Evolutionary conservation across 129 eudicot species (phyloP).

Genomic region (Apium graveolens): DNA sequence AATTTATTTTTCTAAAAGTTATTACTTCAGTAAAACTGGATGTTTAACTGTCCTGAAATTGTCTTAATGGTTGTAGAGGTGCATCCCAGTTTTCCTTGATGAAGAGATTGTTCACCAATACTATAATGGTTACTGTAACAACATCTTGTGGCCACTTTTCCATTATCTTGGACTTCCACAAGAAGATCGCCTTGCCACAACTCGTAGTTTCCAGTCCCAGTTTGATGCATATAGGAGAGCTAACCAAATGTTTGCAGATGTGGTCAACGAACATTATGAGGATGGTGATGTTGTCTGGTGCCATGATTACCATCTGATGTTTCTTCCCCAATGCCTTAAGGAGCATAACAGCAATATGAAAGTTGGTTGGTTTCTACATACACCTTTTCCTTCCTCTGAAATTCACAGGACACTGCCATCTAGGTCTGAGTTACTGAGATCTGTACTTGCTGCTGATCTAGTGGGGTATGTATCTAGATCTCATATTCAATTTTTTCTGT

Average conservation of each 20-base stretch:
- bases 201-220: slow-evolving; percentile 65
- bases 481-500: background rate
- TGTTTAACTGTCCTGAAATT: background rate
- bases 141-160: slow-evolving; percentile 83
- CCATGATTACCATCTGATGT: slow-evolving; percentile 85
- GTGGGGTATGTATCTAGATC: slow-evolving; percentile 45
- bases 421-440: slow-evolving; percentile 67
- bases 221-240: slow-evolving; percentile 83
- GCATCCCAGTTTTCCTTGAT: slow-evolving; percentile 78
- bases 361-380: slow-evolving; percentile 92
- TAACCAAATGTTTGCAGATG: slow-evolving; percentile 82
- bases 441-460: slow-evolving; percentile 87
- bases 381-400: slow-evolving; percentile 89
- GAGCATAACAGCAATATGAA: slow-evolving; percentile 53
- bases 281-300: slow-evolving; percentile 93
- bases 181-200: slow-evolving; percentile 76
- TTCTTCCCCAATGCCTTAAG: slow-evolving; percentile 70
- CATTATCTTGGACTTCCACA: slow-evolving; percentile 87
- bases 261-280: slow-evolving; percentile 59
- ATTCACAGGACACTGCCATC: slow-evolving; percentile 68
- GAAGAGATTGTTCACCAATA: slow-evolving; percentile 73
- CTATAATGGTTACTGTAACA: slow-evolving; percentile 86
- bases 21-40: background rate
- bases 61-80: slow-evolving; percentile 34
- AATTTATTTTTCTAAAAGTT: background rate